Evolutionary conservation across 108 stramenopile genomes (phyloP).

Genomic region (Aurantiochytrium sp.): DNA sequence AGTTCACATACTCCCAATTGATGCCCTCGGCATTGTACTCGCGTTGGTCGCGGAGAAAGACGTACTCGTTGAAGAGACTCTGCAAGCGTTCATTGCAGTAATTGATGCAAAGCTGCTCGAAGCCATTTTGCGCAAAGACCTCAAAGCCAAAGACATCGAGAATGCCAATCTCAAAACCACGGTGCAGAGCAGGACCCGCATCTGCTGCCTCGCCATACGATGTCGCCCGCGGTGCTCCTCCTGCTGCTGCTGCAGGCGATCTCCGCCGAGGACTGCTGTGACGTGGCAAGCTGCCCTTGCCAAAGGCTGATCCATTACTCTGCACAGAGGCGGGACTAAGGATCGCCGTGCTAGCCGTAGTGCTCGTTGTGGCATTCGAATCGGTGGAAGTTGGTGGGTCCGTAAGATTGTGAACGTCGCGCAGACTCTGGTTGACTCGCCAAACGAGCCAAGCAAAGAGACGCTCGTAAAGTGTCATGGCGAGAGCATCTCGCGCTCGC

Average conservation of each 20-base stretch:
- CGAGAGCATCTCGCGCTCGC: slow-evolving; percentile 22
- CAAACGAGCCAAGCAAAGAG: slow-evolving; percentile 39
- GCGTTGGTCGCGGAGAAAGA: slow-evolving; percentile 47
- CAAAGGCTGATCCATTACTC: too few species aligned
- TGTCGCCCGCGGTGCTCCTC: not conserved
- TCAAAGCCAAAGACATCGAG: slow-evolving; percentile 48
- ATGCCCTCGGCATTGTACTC: slow-evolving; percentile 52
- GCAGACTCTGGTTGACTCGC: slow-evolving; percentile 22
- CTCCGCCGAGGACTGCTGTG: not conserved
- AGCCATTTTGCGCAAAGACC: slow-evolving; percentile 26
- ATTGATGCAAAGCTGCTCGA: slow-evolving; percentile 50
- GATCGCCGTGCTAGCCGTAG: too few species aligned
- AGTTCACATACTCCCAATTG: slow-evolving; percentile 40
- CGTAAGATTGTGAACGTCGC: not conserved
- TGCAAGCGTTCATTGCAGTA: slow-evolving; percentile 52
- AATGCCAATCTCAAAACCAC: slow-evolving; percentile 23
- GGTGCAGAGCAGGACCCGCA: not conserved
- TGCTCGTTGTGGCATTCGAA: not conserved
- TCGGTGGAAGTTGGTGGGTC: not conserved
- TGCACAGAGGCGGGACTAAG: too few species aligned
- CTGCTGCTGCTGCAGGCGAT: not conserved
- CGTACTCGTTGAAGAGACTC: slow-evolving; percentile 51
- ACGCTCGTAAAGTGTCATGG: slow-evolving; percentile 30
- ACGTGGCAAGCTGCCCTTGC: not conserved
- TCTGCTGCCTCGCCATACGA: not conserved